Conservation (phyloP, 805 yeast genomes). For the Kregervanrija pseudodelftensis region DNA sequence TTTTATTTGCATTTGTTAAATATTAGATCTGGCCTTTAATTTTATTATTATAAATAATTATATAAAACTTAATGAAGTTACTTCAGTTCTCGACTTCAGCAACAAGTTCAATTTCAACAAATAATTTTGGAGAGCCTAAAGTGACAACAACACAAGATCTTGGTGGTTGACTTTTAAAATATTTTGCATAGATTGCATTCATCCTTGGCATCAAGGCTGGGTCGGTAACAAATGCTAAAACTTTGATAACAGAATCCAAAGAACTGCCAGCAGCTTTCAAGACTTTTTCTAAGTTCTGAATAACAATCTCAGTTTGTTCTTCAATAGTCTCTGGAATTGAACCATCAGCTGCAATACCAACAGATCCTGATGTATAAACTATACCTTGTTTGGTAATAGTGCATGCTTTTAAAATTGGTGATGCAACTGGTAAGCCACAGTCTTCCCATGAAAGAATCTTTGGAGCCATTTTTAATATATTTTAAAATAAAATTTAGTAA, state of each 20-base stretch:
- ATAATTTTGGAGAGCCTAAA: constrained; percentile 37
- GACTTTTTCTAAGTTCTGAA: constrained; percentile 34
- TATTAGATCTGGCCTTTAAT: too few relatives aligned
- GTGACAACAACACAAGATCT: constrained; percentile 44
- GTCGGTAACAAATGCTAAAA: constrained; percentile 39
- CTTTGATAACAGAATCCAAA: constrained; percentile 39
- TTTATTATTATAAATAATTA: background rate
- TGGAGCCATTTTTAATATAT: constrained; percentile 3
- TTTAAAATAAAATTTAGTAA: background rate
- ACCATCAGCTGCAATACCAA: constrained; percentile 26
- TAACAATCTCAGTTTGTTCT: constrained; percentile 38
- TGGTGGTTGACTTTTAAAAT: constrained; percentile 43
- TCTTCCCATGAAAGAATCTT: constrained; percentile 21
- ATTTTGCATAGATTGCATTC: constrained; percentile 39
- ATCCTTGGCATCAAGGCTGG: constrained; percentile 33
- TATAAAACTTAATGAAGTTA: background rate
- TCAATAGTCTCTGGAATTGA: constrained; percentile 35
- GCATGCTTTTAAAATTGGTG: constrained; percentile 17
- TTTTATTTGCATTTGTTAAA: too few relatives aligned
- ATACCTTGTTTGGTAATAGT: constrained; percentile 18
- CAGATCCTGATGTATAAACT: constrained; percentile 25
- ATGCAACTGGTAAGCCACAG: constrained; percentile 15
- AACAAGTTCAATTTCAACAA: constrained; percentile 44
- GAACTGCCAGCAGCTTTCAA: constrained; percentile 38
- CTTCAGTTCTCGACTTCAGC: constrained; percentile 14